A percentile compares a stretch with the other conserved stretches of the same genome.
These are phyloP conservation scores for Candida odintsovae DNA, from an alignment of 805 yeast species.

Conservation along the genomic window DNA sequence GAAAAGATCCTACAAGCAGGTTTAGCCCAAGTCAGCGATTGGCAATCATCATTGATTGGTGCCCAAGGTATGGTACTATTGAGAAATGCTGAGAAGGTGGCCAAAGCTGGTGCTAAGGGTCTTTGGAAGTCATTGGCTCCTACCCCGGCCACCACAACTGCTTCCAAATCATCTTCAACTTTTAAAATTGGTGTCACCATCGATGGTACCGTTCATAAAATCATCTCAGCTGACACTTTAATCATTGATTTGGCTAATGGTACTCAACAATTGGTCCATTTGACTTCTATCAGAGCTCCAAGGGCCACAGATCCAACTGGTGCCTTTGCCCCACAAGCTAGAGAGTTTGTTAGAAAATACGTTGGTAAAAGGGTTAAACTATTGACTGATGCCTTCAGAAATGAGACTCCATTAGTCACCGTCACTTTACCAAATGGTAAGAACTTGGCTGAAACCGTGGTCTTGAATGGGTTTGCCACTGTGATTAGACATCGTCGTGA, in stretches of 20 bases:
- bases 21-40: constrained; percentile 68
- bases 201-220: constrained; percentile 51
- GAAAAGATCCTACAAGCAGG: constrained; percentile 65
- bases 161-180: constrained; percentile 22
- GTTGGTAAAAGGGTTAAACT: constrained; percentile 69
- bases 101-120: constrained; percentile 49
- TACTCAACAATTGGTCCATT: constrained; percentile 53
- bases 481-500: constrained; percentile 75
- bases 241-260: constrained; percentile 45
- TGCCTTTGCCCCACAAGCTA: constrained; percentile 57
- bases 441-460: constrained; percentile 57
- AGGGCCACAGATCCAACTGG: constrained; percentile 54
- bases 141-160: constrained; percentile 15
- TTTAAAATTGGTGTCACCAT: constrained; percentile 41
- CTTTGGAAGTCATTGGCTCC: constrained; percentile 42
- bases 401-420: constrained; percentile 61
- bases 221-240: constrained; percentile 65
- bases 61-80: constrained; percentile 53
- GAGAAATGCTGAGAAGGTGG: constrained; percentile 60
- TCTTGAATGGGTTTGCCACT: constrained; percentile 65
- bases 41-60: constrained; percentile 73
- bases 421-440: constrained; percentile 44
- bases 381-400: constrained; percentile 61
- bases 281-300: constrained; percentile 75
- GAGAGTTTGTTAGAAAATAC: constrained; percentile 65